phyloP scores from a whole-genome alignment of 345 rosid species.

The Eucalyptus melliodora region DNA sequence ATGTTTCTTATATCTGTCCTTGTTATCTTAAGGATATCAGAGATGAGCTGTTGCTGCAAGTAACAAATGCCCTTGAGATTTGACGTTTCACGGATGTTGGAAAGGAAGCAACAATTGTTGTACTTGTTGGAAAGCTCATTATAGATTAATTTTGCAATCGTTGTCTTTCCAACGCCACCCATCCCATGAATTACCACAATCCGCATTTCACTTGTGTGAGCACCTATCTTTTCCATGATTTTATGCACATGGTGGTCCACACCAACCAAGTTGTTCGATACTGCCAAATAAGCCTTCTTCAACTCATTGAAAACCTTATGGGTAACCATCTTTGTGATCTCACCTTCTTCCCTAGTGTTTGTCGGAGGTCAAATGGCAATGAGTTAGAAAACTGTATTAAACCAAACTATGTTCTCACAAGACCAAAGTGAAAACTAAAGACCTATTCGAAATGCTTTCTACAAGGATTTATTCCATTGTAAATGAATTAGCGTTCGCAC shows the following conservation, averaged over 20 bases:
- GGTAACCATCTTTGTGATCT: background rate
- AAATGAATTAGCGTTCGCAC: accelerated
- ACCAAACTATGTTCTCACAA: background rate
- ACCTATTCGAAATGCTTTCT: too few species aligned
- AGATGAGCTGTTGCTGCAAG: too few species aligned
- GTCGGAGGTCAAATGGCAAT: background rate
- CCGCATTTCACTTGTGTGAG: background rate
- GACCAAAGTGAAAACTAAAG: too few species aligned
- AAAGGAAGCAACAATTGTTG: too few species aligned
- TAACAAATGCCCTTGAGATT: too few species aligned
- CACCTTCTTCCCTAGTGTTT: background rate
- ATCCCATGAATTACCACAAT: background rate
- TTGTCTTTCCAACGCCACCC: background rate
- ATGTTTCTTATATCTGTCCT: accelerated
- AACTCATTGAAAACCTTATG: background rate
- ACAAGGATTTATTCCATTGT: too few species aligned
- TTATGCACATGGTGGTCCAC: background rate
- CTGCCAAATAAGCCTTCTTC: background rate
- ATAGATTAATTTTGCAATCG: background rate
- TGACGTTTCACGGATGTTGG: too few species aligned
- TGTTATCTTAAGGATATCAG: accelerated
- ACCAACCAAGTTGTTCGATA: background rate
- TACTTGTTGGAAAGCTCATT: too few species aligned
- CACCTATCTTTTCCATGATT: background rate
- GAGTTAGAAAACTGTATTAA: background rate